Evolutionary conservation across 2,329 filamentous ascomycete genomes (phyloP).

Genomic region (Aureobasidium sp.): DNA sequence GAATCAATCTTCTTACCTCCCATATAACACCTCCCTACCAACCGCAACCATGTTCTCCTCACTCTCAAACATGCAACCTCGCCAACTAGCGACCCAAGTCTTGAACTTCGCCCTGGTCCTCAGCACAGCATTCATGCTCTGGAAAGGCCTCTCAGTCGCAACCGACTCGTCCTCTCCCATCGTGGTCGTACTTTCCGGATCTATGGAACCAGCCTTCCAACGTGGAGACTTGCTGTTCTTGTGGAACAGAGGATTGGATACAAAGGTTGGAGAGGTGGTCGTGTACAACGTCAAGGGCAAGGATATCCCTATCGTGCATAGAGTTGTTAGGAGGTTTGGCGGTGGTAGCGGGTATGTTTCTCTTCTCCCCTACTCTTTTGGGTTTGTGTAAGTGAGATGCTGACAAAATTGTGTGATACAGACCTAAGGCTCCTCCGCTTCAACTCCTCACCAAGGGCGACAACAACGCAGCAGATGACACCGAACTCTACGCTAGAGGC

Average conservation of each 20-base stretch:
- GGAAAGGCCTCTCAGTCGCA: constrained; percentile 75
- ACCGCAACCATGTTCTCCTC: constrained; percentile 52
- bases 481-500: constrained; percentile 75
- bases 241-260: constrained; percentile 60
- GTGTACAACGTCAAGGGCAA: constrained; percentile 84
- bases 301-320: constrained; percentile 95
- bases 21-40: background rate
- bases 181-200: constrained; percentile 70
- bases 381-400: background rate
- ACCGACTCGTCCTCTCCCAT: constrained; percentile 60
- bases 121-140: constrained; percentile 85
- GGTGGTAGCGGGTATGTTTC: constrained; percentile 28
- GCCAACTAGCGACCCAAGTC: constrained; percentile 71
- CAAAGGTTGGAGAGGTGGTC: constrained; percentile 63
- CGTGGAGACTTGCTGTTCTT: constrained; percentile 67
- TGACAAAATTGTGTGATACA: background rate
- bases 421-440: background rate
- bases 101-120: constrained; percentile 88
- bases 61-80: constrained; percentile 59
- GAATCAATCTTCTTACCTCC: background rate
- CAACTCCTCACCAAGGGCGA: constrained; percentile 85
- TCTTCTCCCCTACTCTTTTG: constrained; percentile 11
- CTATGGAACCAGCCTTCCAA: constrained; percentile 77
- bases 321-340: constrained; percentile 66
- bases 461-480: constrained; percentile 91